Conservation (phyloP, 805 yeast species). For the Saturnispora diversa region DNA sequence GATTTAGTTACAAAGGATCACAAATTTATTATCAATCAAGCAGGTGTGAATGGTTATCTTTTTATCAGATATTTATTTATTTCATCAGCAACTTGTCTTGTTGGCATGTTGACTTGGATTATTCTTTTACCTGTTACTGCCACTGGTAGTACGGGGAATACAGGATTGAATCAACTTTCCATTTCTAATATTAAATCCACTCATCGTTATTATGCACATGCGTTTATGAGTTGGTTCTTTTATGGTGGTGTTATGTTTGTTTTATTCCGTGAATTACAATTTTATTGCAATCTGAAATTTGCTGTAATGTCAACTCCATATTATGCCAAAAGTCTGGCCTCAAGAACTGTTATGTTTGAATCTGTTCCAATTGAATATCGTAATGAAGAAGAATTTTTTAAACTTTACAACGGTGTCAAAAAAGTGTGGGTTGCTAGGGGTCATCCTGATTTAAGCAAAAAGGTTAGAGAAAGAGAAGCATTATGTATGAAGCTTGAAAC, state of each 20-base stretch:
- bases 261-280: slow-evolving; percentile 74
- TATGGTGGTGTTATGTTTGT: slow-evolving; percentile 63
- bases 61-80: slow-evolving; percentile 70
- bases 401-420: slow-evolving; percentile 75
- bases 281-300: slow-evolving; percentile 66
- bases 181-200: slow-evolving; percentile 61
- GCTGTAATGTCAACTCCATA: slow-evolving; percentile 76
- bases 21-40: slow-evolving; percentile 69
- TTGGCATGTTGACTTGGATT: slow-evolving; percentile 53
- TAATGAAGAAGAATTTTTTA: slow-evolving; percentile 62
- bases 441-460: slow-evolving; percentile 41
- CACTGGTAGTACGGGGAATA: slow-evolving; percentile 48
- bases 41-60: slow-evolving; percentile 92
- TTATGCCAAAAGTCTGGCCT: slow-evolving; percentile 63
- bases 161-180: slow-evolving; percentile 69
- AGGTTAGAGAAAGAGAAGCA: slow-evolving; percentile 50
- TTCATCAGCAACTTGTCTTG: slow-evolving; percentile 43
- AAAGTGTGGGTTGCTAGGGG: slow-evolving; percentile 75
- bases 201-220: slow-evolving; percentile 78
- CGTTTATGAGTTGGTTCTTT: slow-evolving; percentile 69
- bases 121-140: slow-evolving; percentile 79
- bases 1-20: slow-evolving; percentile 61
- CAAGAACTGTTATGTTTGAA: slow-evolving; percentile 79
- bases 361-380: slow-evolving; percentile 70
- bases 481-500: slow-evolving; percentile 58